A percentile compares a stretch with the other conserved stretches of the same genome.
Evolutionary conservation across 169 alveolate genomes (phyloP).

Genomic region (Babesia gibsoni): DNA sequence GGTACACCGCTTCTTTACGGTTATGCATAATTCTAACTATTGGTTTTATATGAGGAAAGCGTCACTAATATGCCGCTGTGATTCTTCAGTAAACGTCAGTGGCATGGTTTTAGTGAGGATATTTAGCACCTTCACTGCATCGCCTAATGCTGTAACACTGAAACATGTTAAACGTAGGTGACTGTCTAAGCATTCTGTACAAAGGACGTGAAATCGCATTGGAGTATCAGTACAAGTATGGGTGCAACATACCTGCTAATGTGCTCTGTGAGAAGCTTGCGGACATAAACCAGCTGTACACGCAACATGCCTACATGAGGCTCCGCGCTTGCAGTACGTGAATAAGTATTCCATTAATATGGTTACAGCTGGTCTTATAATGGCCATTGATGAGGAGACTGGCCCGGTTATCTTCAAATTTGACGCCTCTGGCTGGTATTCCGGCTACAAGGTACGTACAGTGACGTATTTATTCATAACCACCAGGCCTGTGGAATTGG

Average conservation of each 20-base stretch:
- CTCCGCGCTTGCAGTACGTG: slow-evolving; percentile 88
- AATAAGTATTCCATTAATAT: neutral
- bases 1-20: neutral
- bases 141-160: too few species aligned
- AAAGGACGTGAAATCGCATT: slow-evolving; percentile 89
- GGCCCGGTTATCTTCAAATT: slow-evolving; percentile 91
- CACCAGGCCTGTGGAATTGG: slow-evolving; percentile 86
- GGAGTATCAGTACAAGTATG: slow-evolving; percentile 86
- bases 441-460: slow-evolving; percentile 82
- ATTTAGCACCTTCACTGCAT: too few species aligned
- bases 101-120: too few species aligned
- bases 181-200: slow-evolving; percentile 81
- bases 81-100: too few species aligned
- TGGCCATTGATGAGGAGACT: slow-evolving; percentile 91
- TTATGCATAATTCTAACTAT: too few species aligned
- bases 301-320: slow-evolving; percentile 95
- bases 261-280: slow-evolving; percentile 89
- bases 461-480: neutral
- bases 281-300: slow-evolving; percentile 89
- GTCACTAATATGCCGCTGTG: too few species aligned
- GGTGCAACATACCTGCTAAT: slow-evolving; percentile 90
- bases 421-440: slow-evolving; percentile 95
- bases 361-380: slow-evolving; percentile 82
- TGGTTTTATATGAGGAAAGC: too few species aligned
- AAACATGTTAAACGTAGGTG: too few species aligned